Base-by-base conservation (phyloP, 495 filamentous ascomycete genomes). In the Penicillium steckii region DNA sequence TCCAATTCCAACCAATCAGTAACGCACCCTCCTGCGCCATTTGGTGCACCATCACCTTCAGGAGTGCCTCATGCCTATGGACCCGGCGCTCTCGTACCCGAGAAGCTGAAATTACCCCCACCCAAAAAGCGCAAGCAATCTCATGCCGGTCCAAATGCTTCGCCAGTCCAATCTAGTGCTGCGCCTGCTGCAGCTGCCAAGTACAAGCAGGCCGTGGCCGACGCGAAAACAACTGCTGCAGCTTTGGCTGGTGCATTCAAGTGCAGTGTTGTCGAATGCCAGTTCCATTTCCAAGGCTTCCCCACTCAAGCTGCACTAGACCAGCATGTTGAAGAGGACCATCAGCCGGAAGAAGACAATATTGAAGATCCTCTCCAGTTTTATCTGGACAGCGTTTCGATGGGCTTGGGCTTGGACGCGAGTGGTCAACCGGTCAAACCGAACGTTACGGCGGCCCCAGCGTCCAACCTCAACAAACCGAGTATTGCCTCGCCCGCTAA, bases 41-140 rank as follows among this genome's bases (percentile, higher is more conserved):
- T 92, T 52, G 85, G 84, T 18, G 78, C 79, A 7, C 80, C 86
- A 33, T 89, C 90, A 26, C 90, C 89, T 15, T 77, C 86, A 40
- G 87, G 88, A 4, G 76, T 85, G 19, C 87, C 90, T 12, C 77
- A 76, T 48, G 65, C 65, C 8, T 80, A 78, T 56, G 74, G 71
- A 9, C 70, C 77, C 6, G 70, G 69, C 5, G 67, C 70, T 41
- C 70, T 80, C 38, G 73, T 73, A 3, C 72, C 71, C 8, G 73
- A 84, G 52, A 80, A 87, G 48, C 76, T 87, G 12, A 81, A 76
- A 21, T 71, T 86, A 26, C 87, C 87, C 32, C 75, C 82, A 3
- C 71, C 69, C 29, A 91, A 91, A 66, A 85, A 74, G 54, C 63
- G 76, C 38, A 80, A 77, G 67, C 67, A 69, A 46, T 78, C 72